A percentile compares a stretch with the other conserved stretches of the same genome.
Evolutionary conservation across 1,284 basidiomycete species (phyloP).

Genomic region (Schizophyllum commune): DNA sequence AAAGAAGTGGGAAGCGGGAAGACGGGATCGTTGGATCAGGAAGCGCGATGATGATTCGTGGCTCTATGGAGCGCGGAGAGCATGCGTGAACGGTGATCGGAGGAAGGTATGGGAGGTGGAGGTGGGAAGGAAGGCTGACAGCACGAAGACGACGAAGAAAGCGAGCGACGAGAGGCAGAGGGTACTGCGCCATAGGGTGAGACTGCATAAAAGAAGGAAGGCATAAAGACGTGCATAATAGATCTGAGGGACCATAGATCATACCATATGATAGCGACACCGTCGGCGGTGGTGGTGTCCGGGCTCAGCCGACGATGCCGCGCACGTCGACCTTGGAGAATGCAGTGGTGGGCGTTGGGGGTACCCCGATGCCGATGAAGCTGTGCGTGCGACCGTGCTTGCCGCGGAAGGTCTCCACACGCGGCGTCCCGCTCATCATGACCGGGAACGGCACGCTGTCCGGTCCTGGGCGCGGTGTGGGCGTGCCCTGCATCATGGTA

Average conservation of each 20-base stretch:
- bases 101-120: not conserved
- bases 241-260: not conserved
- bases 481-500: constrained; percentile 54
- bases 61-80: not conserved
- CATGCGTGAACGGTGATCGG: not conserved
- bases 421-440: constrained; percentile 46
- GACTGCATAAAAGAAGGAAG: not conserved
- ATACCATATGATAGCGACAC: not conserved
- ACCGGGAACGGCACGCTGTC: constrained; percentile 45
- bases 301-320: constrained; percentile 55
- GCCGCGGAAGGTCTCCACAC: constrained; percentile 55
- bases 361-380: constrained; percentile 59
- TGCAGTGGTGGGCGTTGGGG: constrained; percentile 72
- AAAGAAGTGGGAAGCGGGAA: not conserved
- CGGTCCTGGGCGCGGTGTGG: not conserved
- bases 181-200: not conserved
- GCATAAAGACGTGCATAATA: not conserved
- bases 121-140: not conserved
- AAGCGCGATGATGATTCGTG: not conserved
- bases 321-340: constrained; percentile 75
- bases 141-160: not conserved
- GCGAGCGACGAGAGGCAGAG: not conserved
- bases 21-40: too few relatives aligned
- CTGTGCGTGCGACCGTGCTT: constrained; percentile 59
- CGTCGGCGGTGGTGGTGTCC: too few relatives aligned